Evolutionary conservation across 768 basidiomycete species (phyloP), one percentile per base, ranked within the genome.

Genomic region (Pulveroboletus sp.): DNA sequence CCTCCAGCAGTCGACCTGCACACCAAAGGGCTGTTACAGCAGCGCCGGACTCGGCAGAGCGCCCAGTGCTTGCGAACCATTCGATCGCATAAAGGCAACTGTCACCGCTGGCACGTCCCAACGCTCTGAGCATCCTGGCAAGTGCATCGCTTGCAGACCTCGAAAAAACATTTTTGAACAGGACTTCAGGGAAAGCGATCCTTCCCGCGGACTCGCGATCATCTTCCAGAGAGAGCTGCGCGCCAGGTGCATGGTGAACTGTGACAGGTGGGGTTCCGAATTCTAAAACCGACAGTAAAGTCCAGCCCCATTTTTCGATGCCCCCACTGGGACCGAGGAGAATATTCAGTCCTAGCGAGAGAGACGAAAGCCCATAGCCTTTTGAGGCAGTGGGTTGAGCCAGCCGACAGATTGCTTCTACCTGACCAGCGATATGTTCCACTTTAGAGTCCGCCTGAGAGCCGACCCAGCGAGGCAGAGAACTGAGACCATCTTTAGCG

Each of bases 251-350:
- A 47, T 72, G 69, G 13, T 78, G 73, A 11, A 79, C 63, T 6
- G 72, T 67, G 43, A 81, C 65, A 8, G 73, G 67, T n/a, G 78
- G 86, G 54, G 74, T 73, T 3, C 65, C 70, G 49, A 98, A 81
- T 56, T 92, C 85, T 32, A 97, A 70, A n/a, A 86, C 89, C 0
- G 81, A 79, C 24, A 98, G 75, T 5, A 99, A 62, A 41, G 80
- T 79, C 86, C 88, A 93, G 5, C 92, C 89, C 95, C 93, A 98
- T 64, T 84, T 84, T 59, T 96, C 92, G 16, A 96, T 81, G 0
- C 88, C 85, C 6, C 92, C 91, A 0, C 72, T 77, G 1, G 92
- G 86, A 4, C 93, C 93, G 1, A 95, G 75, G 6, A 93, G 73
- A 47, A 77, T 78, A 8, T 76, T 79, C 3, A 90, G 71, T 31